Base-by-base conservation (phyloP, 371 early-diverging fungal genomes). In the Vairimorpha necatrix region DNA sequence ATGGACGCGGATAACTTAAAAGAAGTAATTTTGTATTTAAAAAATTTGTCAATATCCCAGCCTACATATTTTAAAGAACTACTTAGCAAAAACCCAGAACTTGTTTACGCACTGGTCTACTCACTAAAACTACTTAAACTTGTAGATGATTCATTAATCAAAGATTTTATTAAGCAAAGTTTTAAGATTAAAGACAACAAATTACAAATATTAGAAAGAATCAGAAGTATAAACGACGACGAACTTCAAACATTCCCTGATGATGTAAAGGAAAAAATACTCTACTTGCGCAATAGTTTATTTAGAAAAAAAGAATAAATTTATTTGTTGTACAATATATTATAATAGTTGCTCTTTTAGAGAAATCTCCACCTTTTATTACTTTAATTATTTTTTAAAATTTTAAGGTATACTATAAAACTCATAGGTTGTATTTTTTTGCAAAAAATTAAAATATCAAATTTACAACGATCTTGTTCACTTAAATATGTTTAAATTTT, bases 1-100 rank as follows among this genome's bases (percentile, higher is more conserved):
- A 76, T 84, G 75, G 79, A 82, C 34, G 72, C 76, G 46, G 81
- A 80, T 22, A 77, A 82, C 53, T 42, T 83, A 36, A 83, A 83
- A 66, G 83, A 84, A 26, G 83, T 86, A 2, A 14, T 86, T 16
- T 74, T 72, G 36, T 84, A 84, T 72, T 38, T 84, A 24, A 85
- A 85, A 65, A 75, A 73, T 50, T 58, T 86, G 48, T 85, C 84
- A 16, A 70, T 85, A 24, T 76, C 82, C 39, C 75, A 81, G 46
- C 84, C 84, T 38, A 69, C 76, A 11, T 77, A 85, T 48, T 70
- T 86, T 34, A 86, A 80, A 42, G 72, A 74, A 24, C 28, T 85
- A 26, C 71, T 86, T 6, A 22, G 54, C n/a, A 75, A 79, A 48
- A 82, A 83, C 68, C 46, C 72, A 20, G 39, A 69, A 16, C 75